These are phyloP conservation scores for Dissophora globulifera DNA, from an alignment of 192 early-diverging fungal genomes.

Conservation along the genomic window DNA sequence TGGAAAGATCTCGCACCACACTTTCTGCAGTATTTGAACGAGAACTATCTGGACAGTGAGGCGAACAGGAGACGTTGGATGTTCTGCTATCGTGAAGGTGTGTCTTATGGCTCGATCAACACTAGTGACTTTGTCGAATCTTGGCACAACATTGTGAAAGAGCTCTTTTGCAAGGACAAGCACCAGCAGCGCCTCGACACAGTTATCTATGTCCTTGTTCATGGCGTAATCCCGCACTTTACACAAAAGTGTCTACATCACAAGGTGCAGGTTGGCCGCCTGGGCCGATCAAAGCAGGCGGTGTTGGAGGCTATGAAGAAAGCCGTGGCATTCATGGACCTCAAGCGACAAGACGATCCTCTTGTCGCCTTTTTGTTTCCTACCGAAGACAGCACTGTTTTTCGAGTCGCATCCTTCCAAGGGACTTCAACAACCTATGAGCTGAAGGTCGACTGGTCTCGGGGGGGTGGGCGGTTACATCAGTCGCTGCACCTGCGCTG, in stretches of 20 bases:
- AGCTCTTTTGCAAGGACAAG: neutral
- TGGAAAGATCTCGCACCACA: neutral
- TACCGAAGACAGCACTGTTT: too few relatives aligned
- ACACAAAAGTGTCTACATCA: neutral
- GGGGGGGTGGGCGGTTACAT: too few relatives aligned
- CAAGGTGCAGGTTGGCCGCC: too few relatives aligned
- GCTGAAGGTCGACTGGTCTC: too few relatives aligned
- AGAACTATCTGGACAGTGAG: neutral
- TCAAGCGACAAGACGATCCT: too few relatives aligned
- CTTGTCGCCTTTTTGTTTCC: too few relatives aligned
- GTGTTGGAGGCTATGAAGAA: too few relatives aligned
- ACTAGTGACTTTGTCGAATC: slow-evolving; percentile 1
- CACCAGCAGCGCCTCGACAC: neutral
- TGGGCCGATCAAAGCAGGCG: too few relatives aligned
- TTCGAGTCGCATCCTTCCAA: too few relatives aligned
- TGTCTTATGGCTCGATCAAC: neutral
- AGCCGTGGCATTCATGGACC: too few relatives aligned
- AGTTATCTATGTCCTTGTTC: slow-evolving; percentile 2
- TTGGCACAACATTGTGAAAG: neutral
- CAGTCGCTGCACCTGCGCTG: too few relatives aligned
- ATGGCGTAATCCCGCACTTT: neutral
- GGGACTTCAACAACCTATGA: too few relatives aligned
- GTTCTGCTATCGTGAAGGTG: slow-evolving; percentile 4
- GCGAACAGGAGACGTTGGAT: slow-evolving; percentile 8
- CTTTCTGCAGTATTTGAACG: neutral